Evolutionary conservation across 2,329 filamentous ascomycete genomes (phyloP), one percentile per base, ranked within the genome.

Genomic region (Fusarium praegraminearum): DNA sequence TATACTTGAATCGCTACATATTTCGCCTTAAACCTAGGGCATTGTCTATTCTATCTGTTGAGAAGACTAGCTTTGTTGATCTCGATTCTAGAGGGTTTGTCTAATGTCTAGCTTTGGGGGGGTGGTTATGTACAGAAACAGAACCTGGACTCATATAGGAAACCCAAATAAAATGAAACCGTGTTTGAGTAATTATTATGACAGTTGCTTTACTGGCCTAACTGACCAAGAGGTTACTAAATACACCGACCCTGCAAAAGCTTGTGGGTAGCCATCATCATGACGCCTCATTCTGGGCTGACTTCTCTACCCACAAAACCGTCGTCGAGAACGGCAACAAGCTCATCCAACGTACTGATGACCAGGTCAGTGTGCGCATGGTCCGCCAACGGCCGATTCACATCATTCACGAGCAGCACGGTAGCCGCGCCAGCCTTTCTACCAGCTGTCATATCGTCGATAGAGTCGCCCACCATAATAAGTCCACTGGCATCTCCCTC

Each of bases 371-470:
- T 97, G 78, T 93, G 88, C 69, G 89, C 86, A 76, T 97, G 92
- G 26, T 87, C 83, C 10, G 85, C 87, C 61, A 97, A 77, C 69
- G 91, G 85, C 57, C 79, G 79, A 76, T 97, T 97, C n/a, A 86
- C 90, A n/a, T 93, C 89, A 75, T 97, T 97, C 18, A 91, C 86
- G 45, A 99, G 83, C 76, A 98, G 77, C n/a, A 98, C 94, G 0
- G 96, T 98, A 35, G 93, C 92, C 2, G 94, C 93, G 1, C 95
- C 95, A 0, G 95, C 95, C 54, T 84, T 85, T 63, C 91, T 87
- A 0, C 96, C 95, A 1, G 95, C 93, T 10, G 91, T 92, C 89
- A 98, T 97, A 77, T 99, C 96, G 78, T 98, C 96, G 57, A 97
- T 89, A 18, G 91, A 94, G 77, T 95, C 92, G 6, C 92, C 92